Base-by-base conservation (phyloP, 1,284 basidiomycete species). In the Leccinum proliferum region DNA sequence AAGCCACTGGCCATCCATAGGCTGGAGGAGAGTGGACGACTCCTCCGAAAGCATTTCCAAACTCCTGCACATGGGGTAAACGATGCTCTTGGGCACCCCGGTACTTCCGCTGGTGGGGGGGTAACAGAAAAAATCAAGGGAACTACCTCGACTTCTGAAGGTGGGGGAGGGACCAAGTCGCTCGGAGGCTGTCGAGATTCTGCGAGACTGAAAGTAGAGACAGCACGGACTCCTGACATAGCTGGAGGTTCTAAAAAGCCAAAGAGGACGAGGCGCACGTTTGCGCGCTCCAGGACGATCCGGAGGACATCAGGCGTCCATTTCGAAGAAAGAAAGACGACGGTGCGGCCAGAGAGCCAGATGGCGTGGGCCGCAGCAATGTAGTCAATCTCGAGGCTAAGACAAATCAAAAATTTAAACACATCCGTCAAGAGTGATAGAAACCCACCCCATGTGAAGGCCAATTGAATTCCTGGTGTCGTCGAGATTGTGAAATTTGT, bases 1-100 rank as follows among this genome's bases (percentile, higher is more conserved):
- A 32, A 70, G 71, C 69, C 69, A 72, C 53, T 72, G 69, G 1
- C 70, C 69, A 59, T 70, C 71, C 60, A 62, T 56, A 12, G 66
- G 64, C 52, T 65, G 64, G n/a, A 70, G 60, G 6, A 69, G 62
- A 7, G 65, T 65, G 25, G 71, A 71, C 8, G 69, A 70, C 55
- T 70, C 71, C 39, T 72, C 68, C 18, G 63, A 55, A 14, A 70
- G 68, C 12, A 66, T 66, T 21, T 63, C 64, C 34, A 72, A 62
- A 25, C 66, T 67, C n/a, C 68, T 57, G 18, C 50, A 55, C 71
- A 72, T 72, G 14, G 69, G 69, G 46, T 71, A 70, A 18, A 70
- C 69, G 4, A 70, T 72, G 58, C 68, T 68, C 66, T 70, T 70
- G 2, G 71, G 71, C 9, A 71, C 64, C 6, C 69, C 69, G 15